Percentiles rank a stretch among this genome's conserved stretches.
These are phyloP conservation scores for Boletus mariae DNA, from an alignment of 1,284 basidiomycete genomes.

Conservation along the genomic window DNA sequence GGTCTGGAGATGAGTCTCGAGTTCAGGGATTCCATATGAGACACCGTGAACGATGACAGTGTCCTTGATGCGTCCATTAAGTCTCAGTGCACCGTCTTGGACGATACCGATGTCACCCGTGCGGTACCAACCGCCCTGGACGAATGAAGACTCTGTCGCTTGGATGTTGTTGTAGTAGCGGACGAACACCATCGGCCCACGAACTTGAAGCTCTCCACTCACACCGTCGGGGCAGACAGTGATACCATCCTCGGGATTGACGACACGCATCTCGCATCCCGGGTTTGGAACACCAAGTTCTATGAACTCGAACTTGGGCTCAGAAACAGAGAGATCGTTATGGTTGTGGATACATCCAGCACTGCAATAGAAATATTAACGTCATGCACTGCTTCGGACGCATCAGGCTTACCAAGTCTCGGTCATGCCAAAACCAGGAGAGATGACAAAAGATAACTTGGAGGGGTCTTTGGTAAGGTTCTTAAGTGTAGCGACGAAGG, in stretches of 20 bases:
- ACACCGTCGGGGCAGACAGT: conserved; percentile 22
- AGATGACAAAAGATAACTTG: conserved; percentile 25
- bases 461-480: conserved; percentile 13
- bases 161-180: conserved; percentile 36
- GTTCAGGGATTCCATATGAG: conserved; percentile 36
- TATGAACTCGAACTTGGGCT: conserved; percentile 19
- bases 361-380: conserved; percentile 11
- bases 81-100: conserved; percentile 31
- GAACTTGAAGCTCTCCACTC: conserved; percentile 36
- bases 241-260: conserved; percentile 25
- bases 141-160: conserved; percentile 34
- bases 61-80: conserved; percentile 40
- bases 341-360: conserved; percentile 35
- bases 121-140: conserved; percentile 39
- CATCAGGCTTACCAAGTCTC: conserved; percentile 31
- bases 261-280: conserved; percentile 26
- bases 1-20: conserved; percentile 38
- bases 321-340: conserved; percentile 4
- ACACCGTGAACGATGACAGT: conserved; percentile 41
- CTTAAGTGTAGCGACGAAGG: conserved; percentile 33
- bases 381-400: background rate
- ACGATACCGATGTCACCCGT: conserved; percentile 39
- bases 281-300: conserved; percentile 24
- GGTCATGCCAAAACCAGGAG: conserved; percentile 42
- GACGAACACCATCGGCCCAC: conserved; percentile 35